phyloP scores from a whole-genome alignment of 495 filamentous ascomycete genomes.

The Aspergillus diversus region DNA sequence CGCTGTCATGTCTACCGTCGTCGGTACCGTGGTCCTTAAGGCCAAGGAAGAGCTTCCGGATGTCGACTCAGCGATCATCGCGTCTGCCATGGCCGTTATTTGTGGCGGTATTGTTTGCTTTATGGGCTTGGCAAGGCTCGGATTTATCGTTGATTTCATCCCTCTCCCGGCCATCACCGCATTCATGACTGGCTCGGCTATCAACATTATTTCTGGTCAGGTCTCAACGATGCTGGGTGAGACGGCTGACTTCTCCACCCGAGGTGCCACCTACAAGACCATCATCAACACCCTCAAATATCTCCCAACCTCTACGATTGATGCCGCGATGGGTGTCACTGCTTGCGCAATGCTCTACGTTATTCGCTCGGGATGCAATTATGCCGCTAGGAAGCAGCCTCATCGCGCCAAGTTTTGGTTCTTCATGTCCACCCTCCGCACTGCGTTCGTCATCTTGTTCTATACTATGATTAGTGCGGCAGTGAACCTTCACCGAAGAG shows the following conservation, averaged over 20 bases:
- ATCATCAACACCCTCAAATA: slow-evolving; percentile 86
- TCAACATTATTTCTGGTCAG: slow-evolving; percentile 91
- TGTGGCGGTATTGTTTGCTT: slow-evolving; percentile 79
- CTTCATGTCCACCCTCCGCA: slow-evolving; percentile 86
- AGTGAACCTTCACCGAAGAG: slow-evolving; percentile 64
- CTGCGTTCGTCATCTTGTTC: slow-evolving; percentile 88
- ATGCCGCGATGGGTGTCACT: slow-evolving; percentile 89
- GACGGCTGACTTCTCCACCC: slow-evolving; percentile 66
- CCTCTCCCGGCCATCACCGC: slow-evolving; percentile 88
- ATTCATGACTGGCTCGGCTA: slow-evolving; percentile 97
- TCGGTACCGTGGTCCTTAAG: slow-evolving; percentile 74
- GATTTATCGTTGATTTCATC: slow-evolving; percentile 96
- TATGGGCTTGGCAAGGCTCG: slow-evolving; percentile 77
- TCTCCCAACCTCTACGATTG: slow-evolving; percentile 66
- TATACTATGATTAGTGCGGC: slow-evolving; percentile 93
- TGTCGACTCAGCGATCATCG: slow-evolving; percentile 63
- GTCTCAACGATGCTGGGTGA: slow-evolving; percentile 85
- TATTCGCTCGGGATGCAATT: slow-evolving; percentile 73
- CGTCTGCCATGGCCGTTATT: slow-evolving; percentile 79
- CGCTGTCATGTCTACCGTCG: slow-evolving; percentile 91
- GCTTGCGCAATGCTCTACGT: slow-evolving; percentile 82
- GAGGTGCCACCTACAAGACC: slow-evolving; percentile 79
- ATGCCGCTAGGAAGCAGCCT: slow-evolving; percentile 68
- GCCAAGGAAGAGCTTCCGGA: slow-evolving; percentile 61
- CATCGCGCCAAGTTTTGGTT: slow-evolving; percentile 76